Conservation (phyloP, 768 basidiomycete genomes). For the Mycena capillaripes region DNA sequence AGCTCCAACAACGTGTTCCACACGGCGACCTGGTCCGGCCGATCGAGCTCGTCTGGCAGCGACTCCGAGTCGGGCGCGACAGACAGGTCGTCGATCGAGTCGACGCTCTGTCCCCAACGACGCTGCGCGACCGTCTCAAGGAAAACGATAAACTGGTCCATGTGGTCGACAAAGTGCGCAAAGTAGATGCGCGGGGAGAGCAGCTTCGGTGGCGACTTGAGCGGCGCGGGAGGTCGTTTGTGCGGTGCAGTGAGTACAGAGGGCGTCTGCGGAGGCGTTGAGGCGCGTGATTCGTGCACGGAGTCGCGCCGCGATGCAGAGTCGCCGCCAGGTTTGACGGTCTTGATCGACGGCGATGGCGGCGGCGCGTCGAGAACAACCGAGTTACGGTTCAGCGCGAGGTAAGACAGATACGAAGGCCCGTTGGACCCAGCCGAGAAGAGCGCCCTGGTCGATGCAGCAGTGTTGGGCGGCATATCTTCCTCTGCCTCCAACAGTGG, state of each 20-base stretch:
- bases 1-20: slow-evolving; percentile 98
- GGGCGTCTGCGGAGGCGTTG: slow-evolving; percentile 52
- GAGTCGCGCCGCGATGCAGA: slow-evolving; percentile 54
- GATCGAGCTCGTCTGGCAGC: slow-evolving; percentile 48
- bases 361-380: slow-evolving; percentile 54
- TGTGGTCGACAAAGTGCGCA: slow-evolving; percentile 94
- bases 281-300: slow-evolving; percentile 45
- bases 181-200: slow-evolving; percentile 92
- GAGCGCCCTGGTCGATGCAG: slow-evolving; percentile 41
- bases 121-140: slow-evolving; percentile 87
- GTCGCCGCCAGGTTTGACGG: slow-evolving; percentile 55
- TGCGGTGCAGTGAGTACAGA: slow-evolving; percentile 44
- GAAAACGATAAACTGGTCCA: slow-evolving; percentile 85
- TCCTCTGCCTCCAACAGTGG: slow-evolving; percentile 60
- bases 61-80: slow-evolving; percentile 31
- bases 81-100: slow-evolving; percentile 44
- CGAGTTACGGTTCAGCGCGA: slow-evolving; percentile 77
- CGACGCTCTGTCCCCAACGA: slow-evolving; percentile 85
- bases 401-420: slow-evolving; percentile 85
- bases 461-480: slow-evolving; percentile 46
- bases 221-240: slow-evolving; percentile 37
- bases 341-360: slow-evolving; percentile 63
- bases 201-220: slow-evolving; percentile 57
- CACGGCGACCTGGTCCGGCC: slow-evolving; percentile 82
- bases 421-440: slow-evolving; percentile 47